Base-by-base conservation (phyloP, 768 basidiomycete genomes). In the Boletus patriciae region DNA sequence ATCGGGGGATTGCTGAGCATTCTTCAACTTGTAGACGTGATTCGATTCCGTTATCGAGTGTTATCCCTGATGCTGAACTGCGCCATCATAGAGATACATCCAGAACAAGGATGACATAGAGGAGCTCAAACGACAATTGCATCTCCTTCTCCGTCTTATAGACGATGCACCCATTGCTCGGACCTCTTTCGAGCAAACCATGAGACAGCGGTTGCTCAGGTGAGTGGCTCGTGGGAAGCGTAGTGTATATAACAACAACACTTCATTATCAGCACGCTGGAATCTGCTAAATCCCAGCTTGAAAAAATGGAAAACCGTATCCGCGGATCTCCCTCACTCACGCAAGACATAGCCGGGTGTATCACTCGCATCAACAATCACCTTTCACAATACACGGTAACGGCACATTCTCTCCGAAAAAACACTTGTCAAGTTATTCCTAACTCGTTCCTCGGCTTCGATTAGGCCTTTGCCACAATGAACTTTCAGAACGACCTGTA, bases 51-150 rank as follows among this genome's bases (percentile, higher is more conserved):
- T 40, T 34, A 2, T 2, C 27, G 18, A 38, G 4, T 11, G 11
- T 13, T 2, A 10, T 10, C 4, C 1, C 15, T 18, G 21, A 42
- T 6, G 1, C 33, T 46, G 16, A 54, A 6, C 8, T 8, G 10
- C 0, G 1, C 7, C 29, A 6, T 37, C 23, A 34, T 4, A 61
- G 59, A 27, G 19, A 37, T 41, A 46, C 18, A 3, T 18, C 11
- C 54, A 52, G 42, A 62, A 61, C 54, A 62, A 56, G 38, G 18
- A 52, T 0, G 60, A 61, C 10, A 4, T 57, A 16, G 27, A 41
- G 11, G 29, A 1, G 27, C 50, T 61, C 36, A 19, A 12, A 0
- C 18, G 31, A 6, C 60, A 37, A 11, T 21, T 61, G 25, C 19
- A 34, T 11, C 16, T 50, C 0, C 34, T 61, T 21, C 44, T 13